Percentiles rank a stretch among this genome's conserved stretches.
Conservation (phyloP, 2,329 filamentous ascomycete genomes). For the Hirsutella thompsonii region DNA sequence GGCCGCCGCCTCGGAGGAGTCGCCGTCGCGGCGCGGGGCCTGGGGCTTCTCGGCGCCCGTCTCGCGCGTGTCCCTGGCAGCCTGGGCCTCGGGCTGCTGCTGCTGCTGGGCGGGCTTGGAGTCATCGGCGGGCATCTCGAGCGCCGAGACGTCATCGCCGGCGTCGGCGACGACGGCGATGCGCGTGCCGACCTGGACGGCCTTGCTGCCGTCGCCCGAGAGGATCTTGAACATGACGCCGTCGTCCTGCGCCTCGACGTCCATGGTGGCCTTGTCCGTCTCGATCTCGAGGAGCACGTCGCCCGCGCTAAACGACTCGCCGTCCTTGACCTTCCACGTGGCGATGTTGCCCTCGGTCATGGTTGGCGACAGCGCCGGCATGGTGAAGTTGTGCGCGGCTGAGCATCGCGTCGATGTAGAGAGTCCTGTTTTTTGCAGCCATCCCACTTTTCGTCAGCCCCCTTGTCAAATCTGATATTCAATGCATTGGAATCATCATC, state of each 20-base stretch:
- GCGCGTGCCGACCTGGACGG: conserved; percentile 62
- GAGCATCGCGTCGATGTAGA: conserved; percentile 47
- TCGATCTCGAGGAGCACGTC: conserved; percentile 87
- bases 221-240: conserved; percentile 77
- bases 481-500: no score
- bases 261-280: conserved; percentile 91
- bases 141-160: conserved; percentile 62
- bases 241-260: conserved; percentile 86
- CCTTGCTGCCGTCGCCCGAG: conserved; percentile 59
- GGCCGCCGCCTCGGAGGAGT: conserved; percentile 37
- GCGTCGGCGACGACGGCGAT: conserved; percentile 76
- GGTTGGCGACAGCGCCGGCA: conserved; percentile 83
- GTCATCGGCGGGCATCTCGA: conserved; percentile 66
- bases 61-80: no score
- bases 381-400: conserved; percentile 76
- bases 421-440: conserved; percentile 41
- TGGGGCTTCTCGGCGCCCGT: no score
- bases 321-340: conserved; percentile 77
- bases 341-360: conserved; percentile 92
- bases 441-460: no score
- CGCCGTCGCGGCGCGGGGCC: conserved; percentile 9
- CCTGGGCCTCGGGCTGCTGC: no score
- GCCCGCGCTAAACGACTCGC: conserved; percentile 67
- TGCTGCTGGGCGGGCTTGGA: conserved; percentile 16
- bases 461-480: no score